phyloP scores from a whole-genome alignment of 2,329 filamentous ascomycete genomes.

The Chaetomium sp. region DNA sequence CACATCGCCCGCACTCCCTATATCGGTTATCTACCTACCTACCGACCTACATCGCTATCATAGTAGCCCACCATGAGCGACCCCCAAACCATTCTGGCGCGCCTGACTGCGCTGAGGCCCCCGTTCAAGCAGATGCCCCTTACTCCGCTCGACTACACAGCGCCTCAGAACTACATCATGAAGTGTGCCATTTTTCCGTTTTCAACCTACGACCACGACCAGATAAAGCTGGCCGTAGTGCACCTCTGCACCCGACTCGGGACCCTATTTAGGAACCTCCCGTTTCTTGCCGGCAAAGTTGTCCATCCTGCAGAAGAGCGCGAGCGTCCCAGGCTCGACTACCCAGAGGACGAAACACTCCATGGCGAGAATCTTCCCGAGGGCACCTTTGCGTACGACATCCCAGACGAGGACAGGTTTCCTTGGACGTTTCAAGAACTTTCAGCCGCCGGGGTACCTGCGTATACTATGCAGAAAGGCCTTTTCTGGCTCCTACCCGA shows the following conservation, averaged over 20 bases:
- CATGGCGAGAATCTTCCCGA: not conserved
- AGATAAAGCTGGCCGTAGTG: not conserved
- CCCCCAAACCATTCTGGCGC: too few species aligned
- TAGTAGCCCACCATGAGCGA: too few species aligned
- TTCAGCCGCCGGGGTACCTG: not conserved
- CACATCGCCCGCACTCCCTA: too few species aligned
- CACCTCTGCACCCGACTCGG: not conserved
- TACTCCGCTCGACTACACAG: constrained; percentile 6
- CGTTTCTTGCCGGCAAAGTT: constrained; percentile 8
- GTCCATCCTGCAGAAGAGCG: not conserved
- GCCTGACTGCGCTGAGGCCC: too few species aligned
- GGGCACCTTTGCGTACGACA: not conserved
- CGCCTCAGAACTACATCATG: constrained; percentile 8
- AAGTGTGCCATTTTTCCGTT: not conserved
- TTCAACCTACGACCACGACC: too few species aligned
- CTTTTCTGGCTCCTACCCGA: constrained; percentile 7
- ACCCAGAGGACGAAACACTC: not conserved
- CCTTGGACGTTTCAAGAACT: not conserved
- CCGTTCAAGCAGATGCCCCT: not conserved
- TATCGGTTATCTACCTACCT: too few species aligned
- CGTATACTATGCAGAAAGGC: constrained; percentile 1
- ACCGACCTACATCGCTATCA: too few species aligned
- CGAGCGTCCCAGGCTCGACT: not conserved
- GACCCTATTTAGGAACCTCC: not conserved
- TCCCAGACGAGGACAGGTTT: not conserved